Evolutionary conservation across 352 stramenopile species (phyloP).

Genomic region (Phytophthora tentaculata): DNA sequence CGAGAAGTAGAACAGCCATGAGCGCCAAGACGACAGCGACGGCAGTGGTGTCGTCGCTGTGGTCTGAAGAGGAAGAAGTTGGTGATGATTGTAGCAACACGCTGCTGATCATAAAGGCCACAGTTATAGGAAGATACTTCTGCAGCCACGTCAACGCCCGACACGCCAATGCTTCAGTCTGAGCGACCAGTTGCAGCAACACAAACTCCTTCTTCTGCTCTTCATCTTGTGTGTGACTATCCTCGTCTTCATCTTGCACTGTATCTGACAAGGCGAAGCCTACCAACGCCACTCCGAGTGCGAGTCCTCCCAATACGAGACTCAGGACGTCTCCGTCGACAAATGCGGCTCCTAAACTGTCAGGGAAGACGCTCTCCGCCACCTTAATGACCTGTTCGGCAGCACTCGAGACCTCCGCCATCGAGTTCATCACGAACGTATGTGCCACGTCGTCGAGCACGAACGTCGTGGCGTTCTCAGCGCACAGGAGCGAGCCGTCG

Average conservation of each 20-base stretch:
- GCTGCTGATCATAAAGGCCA: constrained; percentile 51
- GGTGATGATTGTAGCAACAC: constrained; percentile 41
- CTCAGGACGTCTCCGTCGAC: constrained; percentile 45
- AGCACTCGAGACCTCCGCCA: constrained; percentile 23
- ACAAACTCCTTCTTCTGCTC: constrained; percentile 31
- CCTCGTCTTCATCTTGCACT: constrained; percentile 1
- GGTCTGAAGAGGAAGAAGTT: not conserved
- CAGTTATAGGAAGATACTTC: constrained; percentile 45
- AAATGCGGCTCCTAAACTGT: constrained; percentile 35
- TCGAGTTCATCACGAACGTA: constrained; percentile 30
- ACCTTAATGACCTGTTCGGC: constrained; percentile 37
- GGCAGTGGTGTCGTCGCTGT: constrained; percentile 10
- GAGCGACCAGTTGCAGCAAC: constrained; percentile 54
- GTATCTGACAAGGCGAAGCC: constrained; percentile 18
- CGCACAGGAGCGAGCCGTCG: constrained; percentile 45
- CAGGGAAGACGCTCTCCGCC: constrained; percentile 41
- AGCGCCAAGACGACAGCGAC: constrained; percentile 47
- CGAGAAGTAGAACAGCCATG: constrained; percentile 52
- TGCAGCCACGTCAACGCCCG: constrained; percentile 47
- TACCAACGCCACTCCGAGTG: constrained; percentile 40
- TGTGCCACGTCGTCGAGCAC: constrained; percentile 55
- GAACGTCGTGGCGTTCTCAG: constrained; percentile 53
- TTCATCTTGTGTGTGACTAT: not conserved
- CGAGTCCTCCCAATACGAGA: constrained; percentile 41
- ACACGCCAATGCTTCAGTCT: constrained; percentile 51